Percentiles rank a stretch among this genome's conserved stretches.
phyloP scores from a whole-genome alignment of 208 protist species.

The Acanthamoeba royreba region DNA sequence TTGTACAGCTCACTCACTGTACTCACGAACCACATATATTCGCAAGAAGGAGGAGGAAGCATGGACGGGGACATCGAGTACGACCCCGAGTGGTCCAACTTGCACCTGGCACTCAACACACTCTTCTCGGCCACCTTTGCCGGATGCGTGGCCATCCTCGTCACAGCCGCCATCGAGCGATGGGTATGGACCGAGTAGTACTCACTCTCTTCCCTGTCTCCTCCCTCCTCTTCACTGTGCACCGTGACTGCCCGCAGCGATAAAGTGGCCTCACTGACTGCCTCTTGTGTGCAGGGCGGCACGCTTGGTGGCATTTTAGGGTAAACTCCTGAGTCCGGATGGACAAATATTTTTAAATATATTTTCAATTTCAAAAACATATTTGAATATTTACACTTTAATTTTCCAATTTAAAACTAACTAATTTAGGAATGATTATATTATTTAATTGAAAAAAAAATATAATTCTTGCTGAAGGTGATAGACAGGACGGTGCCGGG shows the following conservation, averaged over 20 bases:
- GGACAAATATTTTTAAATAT: neutral
- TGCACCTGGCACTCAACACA: neutral
- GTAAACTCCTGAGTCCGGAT: too few species aligned
- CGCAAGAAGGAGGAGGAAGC: too few species aligned
- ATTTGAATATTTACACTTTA: neutral
- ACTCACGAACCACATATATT: too few species aligned
- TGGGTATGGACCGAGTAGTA: neutral
- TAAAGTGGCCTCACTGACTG: too few species aligned
- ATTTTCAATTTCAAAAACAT: neutral
- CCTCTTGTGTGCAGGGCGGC: neutral
- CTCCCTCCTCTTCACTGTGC: neutral
- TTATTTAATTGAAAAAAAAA: too few species aligned
- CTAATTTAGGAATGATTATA: too few species aligned
- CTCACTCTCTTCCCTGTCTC: neutral
- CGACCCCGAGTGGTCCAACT: neutral
- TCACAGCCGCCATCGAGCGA: neutral
- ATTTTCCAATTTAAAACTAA: neutral
- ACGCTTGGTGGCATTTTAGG: neutral
- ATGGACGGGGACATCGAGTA: slow-evolving; percentile 31
- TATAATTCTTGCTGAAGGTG: too few species aligned
- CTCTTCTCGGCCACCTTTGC: neutral
- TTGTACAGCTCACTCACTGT: too few species aligned
- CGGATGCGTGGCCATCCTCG: neutral
- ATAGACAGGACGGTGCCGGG: neutral
- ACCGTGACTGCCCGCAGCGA: too few species aligned